A percentile compares a stretch with the other conserved stretches of the same genome.
Evolutionary conservation across 2,329 filamentous ascomycete species (phyloP).

Genomic region (Botrytis porri): DNA sequence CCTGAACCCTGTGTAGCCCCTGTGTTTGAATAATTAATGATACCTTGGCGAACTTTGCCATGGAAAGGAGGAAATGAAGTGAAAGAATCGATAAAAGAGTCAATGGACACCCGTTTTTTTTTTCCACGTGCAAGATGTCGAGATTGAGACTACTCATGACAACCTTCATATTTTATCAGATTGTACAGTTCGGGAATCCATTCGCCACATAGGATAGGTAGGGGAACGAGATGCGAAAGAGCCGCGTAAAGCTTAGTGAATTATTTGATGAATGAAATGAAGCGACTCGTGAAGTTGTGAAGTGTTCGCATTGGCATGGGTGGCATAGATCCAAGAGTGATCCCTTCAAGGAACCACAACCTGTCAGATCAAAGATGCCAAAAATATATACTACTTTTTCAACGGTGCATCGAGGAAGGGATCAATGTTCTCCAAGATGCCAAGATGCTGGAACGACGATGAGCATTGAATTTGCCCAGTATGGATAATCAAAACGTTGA

Average conservation of each 20-base stretch:
- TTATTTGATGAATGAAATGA: not conserved
- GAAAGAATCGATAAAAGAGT: not conserved
- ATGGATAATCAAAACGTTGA: not conserved
- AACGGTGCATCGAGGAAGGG: not conserved
- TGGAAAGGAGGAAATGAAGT: not conserved
- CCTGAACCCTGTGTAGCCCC: not conserved
- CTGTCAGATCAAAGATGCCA: conserved; percentile 6
- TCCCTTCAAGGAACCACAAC: not conserved
- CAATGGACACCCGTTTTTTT: not conserved
- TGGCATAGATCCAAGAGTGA: not conserved
- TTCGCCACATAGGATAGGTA: not conserved
- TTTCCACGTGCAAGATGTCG: too few species aligned
- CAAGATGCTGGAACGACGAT: not conserved
- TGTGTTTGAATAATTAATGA: not conserved
- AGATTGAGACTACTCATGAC: too few species aligned
- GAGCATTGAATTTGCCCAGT: not conserved
- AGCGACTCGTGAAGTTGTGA: not conserved
- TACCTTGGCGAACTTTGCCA: not conserved
- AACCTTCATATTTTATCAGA: not conserved
- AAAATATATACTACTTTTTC: not conserved
- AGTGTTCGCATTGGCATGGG: not conserved
- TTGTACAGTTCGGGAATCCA: not conserved
- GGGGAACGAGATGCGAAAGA: not conserved
- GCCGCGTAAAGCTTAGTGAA: not conserved
- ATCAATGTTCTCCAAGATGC: not conserved